phyloP scores from a whole-genome alignment of 345 rosid species.

The Salix suchowensis region DNA sequence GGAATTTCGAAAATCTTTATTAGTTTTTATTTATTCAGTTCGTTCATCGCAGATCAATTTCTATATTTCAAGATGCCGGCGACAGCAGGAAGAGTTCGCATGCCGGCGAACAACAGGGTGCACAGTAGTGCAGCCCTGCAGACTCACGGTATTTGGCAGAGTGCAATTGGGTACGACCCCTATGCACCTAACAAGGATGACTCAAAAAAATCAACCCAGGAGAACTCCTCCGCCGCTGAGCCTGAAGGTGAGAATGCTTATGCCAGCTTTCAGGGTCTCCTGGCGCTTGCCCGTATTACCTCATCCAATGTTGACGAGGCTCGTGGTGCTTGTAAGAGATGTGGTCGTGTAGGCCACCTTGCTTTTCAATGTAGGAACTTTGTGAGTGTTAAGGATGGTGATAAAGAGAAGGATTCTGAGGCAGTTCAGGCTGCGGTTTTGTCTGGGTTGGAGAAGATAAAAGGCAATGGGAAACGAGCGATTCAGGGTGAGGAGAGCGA shows the following conservation, averaged over 20 bases:
- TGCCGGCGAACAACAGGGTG: slow-evolving; percentile 98
- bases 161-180: slow-evolving; percentile 92
- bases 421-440: slow-evolving; percentile 58
- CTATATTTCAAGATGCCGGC: slow-evolving; percentile 74
- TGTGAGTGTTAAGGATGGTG: slow-evolving; percentile 69
- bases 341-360: slow-evolving; percentile 93
- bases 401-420: slow-evolving; percentile 54
- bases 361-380: slow-evolving; percentile 87
- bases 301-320: slow-evolving; percentile 75
- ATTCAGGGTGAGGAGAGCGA: slow-evolving; percentile 48
- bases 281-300: slow-evolving; percentile 79
- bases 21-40: neutral
- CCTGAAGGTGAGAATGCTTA: slow-evolving; percentile 74
- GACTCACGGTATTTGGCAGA: slow-evolving; percentile 98
- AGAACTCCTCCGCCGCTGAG: slow-evolving; percentile 37
- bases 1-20: neutral
- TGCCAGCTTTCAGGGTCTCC: slow-evolving; percentile 72
- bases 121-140: slow-evolving; percentile 98
- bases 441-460: slow-evolving; percentile 69
- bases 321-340: slow-evolving; percentile 86
- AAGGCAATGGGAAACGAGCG: slow-evolving; percentile 48
- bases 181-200: slow-evolving; percentile 91
- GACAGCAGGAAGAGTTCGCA: slow-evolving; percentile 99
- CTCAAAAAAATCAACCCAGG: slow-evolving; percentile 42
- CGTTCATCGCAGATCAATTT: slow-evolving; percentile 1